Evolutionary conservation across 2,329 filamentous ascomycete genomes (phyloP).

Genomic region (Venturiaceae sp.): DNA sequence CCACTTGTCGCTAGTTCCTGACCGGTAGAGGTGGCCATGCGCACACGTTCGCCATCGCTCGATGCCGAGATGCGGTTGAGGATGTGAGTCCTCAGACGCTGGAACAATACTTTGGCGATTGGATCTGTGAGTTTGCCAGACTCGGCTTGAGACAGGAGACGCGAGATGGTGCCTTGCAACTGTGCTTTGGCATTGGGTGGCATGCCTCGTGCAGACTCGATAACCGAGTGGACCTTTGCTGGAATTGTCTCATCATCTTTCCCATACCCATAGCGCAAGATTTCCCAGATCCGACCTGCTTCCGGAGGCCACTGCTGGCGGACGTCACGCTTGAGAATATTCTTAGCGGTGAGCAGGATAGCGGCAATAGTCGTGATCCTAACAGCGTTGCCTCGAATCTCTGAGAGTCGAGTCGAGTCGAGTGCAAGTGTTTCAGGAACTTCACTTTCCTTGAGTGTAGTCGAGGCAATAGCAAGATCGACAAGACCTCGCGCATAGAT

Average conservation of each 20-base stretch:
- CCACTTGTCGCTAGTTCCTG: slow-evolving; percentile 62
- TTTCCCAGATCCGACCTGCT: slow-evolving; percentile 58
- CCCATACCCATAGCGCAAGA: slow-evolving; percentile 53
- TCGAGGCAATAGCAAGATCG: slow-evolving; percentile 62
- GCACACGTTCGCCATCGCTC: slow-evolving; percentile 60
- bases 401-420: slow-evolving; percentile 53
- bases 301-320: slow-evolving; percentile 69
- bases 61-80: slow-evolving; percentile 53
- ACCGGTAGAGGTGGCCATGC: slow-evolving; percentile 56
- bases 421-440: slow-evolving; percentile 67
- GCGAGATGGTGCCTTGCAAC: slow-evolving; percentile 31
- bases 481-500: slow-evolving; percentile 70
- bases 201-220: slow-evolving; percentile 41
- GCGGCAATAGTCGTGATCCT: slow-evolving; percentile 65
- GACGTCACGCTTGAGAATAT: slow-evolving; percentile 71
- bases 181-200: slow-evolving; percentile 34
- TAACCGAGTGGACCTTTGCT: slow-evolving; percentile 34
- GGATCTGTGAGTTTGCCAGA: slow-evolving; percentile 45
- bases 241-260: slow-evolving; percentile 36
- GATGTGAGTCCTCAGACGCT: slow-evolving; percentile 57
- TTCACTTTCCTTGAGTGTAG: slow-evolving; percentile 41
- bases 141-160: slow-evolving; percentile 44
- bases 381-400: slow-evolving; percentile 47
- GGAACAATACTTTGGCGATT: slow-evolving; percentile 58
- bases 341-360: slow-evolving; percentile 71